Conservation (phyloP, 176 grass and related monocot species). For the Cymbopogon citratus region DNA sequence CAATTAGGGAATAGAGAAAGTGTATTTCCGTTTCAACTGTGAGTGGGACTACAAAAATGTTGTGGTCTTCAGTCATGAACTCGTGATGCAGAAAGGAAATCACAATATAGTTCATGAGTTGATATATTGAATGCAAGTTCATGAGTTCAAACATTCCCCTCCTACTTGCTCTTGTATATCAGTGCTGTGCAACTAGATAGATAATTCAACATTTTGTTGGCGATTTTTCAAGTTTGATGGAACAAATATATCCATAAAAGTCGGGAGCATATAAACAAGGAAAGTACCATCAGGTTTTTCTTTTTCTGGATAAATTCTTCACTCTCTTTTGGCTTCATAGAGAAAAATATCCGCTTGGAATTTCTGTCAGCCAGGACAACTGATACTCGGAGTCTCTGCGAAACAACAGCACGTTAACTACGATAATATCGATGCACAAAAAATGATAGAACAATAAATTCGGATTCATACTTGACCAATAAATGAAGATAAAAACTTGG, state of each 20-base stretch:
- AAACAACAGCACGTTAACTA: constrained; percentile 20
- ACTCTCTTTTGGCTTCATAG: constrained; percentile 69
- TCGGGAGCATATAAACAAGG: constrained; percentile 14
- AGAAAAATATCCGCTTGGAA: constrained; percentile 76
- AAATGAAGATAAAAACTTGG: constrained; percentile 90
- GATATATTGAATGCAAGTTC: too few relatives aligned
- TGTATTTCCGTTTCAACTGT: neutral
- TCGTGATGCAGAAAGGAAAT: neutral
- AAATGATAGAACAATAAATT: constrained; percentile 5
- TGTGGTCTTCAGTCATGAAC: neutral
- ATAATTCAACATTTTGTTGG: neutral
- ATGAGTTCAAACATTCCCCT: too few relatives aligned
- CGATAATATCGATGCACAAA: neutral
- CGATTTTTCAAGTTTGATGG: neutral
- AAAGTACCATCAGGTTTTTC: constrained; percentile 85
- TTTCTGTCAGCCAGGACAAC: constrained; percentile 68
- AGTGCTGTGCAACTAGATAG: neutral
- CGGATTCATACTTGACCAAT: constrained; percentile 79
- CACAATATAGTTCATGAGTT: too few relatives aligned
- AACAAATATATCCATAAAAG: neutral
- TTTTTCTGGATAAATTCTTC: constrained; percentile 79
- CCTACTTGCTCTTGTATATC: neutral
- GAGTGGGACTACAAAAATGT: neutral
- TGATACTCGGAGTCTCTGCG: constrained; percentile 70
- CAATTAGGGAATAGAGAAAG: constrained; percentile 2